Base-by-base conservation (phyloP, 345 rosid species). In the Syzygium jambos region DNA sequence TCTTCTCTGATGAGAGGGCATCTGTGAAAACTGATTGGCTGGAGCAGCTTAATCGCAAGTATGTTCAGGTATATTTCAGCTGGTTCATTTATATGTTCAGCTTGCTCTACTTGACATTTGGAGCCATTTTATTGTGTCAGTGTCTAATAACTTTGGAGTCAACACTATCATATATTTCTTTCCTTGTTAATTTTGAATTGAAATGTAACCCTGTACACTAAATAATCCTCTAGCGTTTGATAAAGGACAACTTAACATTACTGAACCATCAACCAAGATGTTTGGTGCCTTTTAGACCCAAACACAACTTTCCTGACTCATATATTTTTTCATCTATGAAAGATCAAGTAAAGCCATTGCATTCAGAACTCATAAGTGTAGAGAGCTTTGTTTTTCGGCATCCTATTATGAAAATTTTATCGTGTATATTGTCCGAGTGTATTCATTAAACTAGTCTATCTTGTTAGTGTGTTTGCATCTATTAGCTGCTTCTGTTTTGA, bases 1-100 rank as follows among this genome's bases (percentile, higher is more conserved):
- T 95, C 86, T 96, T 97, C 91, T 91, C 84, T 83, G 92, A 93
- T 88, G 96, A 96, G 77, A 95, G 90, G 92, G 96, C 95, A 68
- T 93, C 93, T 30, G 94, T 97, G 89, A 97, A 97, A 91, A 95
- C 96, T 87, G 99, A 97, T 90, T 97, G 99, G 99, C 92, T 97
- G 90, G 99, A 97, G 85, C 99, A 97, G 89, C 95, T 97, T 54
- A 95, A 95, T 91, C 96, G 99, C 87, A 93, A 93, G 21, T 97
- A 95, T 88, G 93, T 97, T 88, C 99, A 97, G 98, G 99, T 97
- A 94, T 43, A 87, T 46, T 53, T 85, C 59, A 52, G 86, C 52
- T 78, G 85, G 38, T 61, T 22, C 65, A 16, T 57, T 29, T 30
- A 29, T 57, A 41, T 86, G 55, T 29, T 56, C 51, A 15, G 61